phyloP scores from a whole-genome alignment of 1,284 basidiomycete species.

The Trichosporon asahii region DNA sequence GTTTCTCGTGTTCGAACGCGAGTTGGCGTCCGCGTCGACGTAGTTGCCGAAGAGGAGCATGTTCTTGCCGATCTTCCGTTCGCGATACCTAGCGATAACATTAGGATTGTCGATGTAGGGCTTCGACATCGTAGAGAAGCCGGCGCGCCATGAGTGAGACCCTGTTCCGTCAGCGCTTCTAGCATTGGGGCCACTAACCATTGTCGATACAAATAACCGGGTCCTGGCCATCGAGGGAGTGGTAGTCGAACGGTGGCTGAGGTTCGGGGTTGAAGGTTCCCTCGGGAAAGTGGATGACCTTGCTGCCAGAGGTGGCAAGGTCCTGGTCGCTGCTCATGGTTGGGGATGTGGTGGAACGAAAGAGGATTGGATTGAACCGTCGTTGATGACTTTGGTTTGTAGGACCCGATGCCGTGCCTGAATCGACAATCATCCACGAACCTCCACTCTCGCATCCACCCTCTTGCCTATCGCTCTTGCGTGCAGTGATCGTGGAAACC shows the following conservation, averaged over 20 bases:
- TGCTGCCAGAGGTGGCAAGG: conserved; percentile 16
- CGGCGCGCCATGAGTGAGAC: conserved; percentile 79
- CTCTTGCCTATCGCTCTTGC: background rate
- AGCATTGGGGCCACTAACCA: conserved; percentile 51
- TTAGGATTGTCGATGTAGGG: conserved; percentile 63
- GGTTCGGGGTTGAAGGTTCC: conserved; percentile 25
- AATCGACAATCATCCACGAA: background rate
- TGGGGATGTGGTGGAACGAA: background rate
- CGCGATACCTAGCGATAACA: conserved; percentile 78
- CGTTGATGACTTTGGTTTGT: conserved; percentile 11
- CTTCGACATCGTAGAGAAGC: conserved; percentile 61
- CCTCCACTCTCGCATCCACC: background rate
- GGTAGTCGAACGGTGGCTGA: conserved; percentile 37
- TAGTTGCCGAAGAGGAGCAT: conserved; percentile 79
- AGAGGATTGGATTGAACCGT: background rate
- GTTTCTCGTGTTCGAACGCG: conserved; percentile 68
- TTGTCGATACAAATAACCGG: conserved; percentile 80
- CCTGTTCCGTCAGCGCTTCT: conserved; percentile 48
- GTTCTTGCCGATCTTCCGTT: conserved; percentile 74
- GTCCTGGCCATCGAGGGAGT: conserved; percentile 33
- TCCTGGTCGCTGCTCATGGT: conserved; percentile 3
- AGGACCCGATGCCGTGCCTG: background rate
- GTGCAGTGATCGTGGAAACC: too few relatives aligned
- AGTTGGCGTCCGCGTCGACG: conserved; percentile 75
- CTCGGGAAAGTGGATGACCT: conserved; percentile 40